Base-by-base conservation (phyloP, 129 eudicot genomes). In the Logfia minima region DNA sequence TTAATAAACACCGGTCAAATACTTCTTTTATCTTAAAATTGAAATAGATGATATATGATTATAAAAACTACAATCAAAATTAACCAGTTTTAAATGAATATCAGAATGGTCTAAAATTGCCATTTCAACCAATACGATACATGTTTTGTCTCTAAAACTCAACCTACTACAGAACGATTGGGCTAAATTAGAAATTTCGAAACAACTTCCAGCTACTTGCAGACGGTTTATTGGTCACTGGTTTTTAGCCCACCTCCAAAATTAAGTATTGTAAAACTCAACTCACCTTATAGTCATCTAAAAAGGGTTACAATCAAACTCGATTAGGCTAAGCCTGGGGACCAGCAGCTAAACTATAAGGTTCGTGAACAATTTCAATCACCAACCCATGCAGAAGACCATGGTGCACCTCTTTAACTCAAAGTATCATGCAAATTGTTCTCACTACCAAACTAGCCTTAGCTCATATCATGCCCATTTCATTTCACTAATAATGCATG, bases 381-480 rank as follows among this genome's bases (percentile, higher is more conserved):
- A 71, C 21, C 56, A 55, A 6, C 67, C 32, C 55, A 18, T 37
- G 68, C 74, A 29, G 52, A 75, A 74, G 69, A 74, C 58, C 71
- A 56, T 71, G 1, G n/a, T 6, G 28, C 63, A 58, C 28, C 26
- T 19, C 11, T 71, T 26, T 61, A 70, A 43, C 34, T 71, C 65
- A 45, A 70, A 43, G 37, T n/a, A 70, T 85, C 90, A 83, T 75
- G 86, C 90, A 66, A 53, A 78, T 45, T 75, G 82, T 28, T 65
- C 69, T 81, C 55, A 35, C 80, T 43, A 86, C 90, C 90, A 74
- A 84, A 74, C 84, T 60, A 72, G 63, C 58, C 28, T 39, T 31
- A 29, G 61, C 31, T 69, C 51, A 64, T 21, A 41, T 77, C 85
- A 82, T 43, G 73, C 85, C 56, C 76, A 75, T 76, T 19, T 81